These are phyloP conservation scores for Trichoderma harzianum DNA, from an alignment of 2,329 filamentous ascomycete species.

Conservation along the genomic window DNA sequence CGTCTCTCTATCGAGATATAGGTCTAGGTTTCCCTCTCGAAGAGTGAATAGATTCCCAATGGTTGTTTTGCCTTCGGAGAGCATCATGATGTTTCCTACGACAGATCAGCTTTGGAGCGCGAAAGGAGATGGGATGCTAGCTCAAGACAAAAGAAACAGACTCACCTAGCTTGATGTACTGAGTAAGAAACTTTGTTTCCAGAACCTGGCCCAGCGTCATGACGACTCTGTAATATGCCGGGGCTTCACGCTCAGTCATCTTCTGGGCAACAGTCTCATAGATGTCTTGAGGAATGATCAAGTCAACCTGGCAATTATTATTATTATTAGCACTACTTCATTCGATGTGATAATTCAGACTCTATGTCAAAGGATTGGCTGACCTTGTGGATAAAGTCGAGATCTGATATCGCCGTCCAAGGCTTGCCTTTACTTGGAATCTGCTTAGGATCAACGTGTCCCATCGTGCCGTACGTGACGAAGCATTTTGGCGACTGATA, in stretches of 20 bases:
- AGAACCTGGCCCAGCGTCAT: slow-evolving; percentile 72
- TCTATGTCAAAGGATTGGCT: background rate
- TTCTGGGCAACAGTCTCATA: slow-evolving; percentile 53
- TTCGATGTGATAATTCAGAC: background rate
- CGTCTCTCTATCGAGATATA: slow-evolving; percentile 76
- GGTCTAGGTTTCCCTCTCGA: slow-evolving; percentile 64
- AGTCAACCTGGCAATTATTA: slow-evolving; percentile 51
- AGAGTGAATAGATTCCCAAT: slow-evolving; percentile 72
- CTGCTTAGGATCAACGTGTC: slow-evolving; percentile 67
- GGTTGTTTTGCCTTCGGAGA: slow-evolving; percentile 71
- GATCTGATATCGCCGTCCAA: slow-evolving; percentile 64
- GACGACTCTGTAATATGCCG: slow-evolving; percentile 63
- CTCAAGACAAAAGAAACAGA: background rate
- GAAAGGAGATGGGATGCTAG: background rate
- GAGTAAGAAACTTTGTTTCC: slow-evolving; percentile 72
- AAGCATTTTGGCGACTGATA: slow-evolving; percentile 66
- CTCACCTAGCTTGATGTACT: slow-evolving; percentile 76
- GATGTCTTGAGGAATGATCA: slow-evolving; percentile 67
- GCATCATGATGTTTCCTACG: slow-evolving; percentile 75
- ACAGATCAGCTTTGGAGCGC: background rate
- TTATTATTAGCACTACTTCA: background rate
- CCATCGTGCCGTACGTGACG: slow-evolving; percentile 66
- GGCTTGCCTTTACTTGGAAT: slow-evolving; percentile 71
- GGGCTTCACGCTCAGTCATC: slow-evolving; percentile 38
- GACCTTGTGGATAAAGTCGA: slow-evolving; percentile 68